phyloP scores from a whole-genome alignment of 139 green algal genomes.

The Micractinium conductrix region DNA sequence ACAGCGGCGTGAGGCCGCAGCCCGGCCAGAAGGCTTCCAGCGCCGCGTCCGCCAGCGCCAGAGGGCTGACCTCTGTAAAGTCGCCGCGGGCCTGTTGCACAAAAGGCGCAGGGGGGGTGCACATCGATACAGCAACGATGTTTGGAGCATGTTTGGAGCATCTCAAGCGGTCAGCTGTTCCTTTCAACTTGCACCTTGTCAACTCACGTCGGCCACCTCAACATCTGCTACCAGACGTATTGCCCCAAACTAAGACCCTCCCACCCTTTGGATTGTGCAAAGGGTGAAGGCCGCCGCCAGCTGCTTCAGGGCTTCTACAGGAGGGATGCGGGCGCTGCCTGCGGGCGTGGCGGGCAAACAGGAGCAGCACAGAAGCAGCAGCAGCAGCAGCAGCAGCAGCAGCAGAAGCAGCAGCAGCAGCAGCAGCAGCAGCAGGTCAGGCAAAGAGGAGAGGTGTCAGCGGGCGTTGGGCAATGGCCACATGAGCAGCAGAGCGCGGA shows the following conservation, averaged over 20 bases:
- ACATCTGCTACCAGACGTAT: background rate
- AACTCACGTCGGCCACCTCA: background rate
- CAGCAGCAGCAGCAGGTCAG: no score
- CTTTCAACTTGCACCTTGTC: background rate
- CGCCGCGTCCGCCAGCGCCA: background rate
- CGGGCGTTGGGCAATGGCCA: no score
- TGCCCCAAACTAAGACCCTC: no score
- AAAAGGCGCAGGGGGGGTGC: background rate
- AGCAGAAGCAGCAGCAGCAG: no score
- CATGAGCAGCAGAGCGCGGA: no score
- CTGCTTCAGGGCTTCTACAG: background rate
- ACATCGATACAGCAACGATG: background rate
- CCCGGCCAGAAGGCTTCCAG: background rate
- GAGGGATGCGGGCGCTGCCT: background rate
- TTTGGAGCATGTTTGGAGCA: background rate
- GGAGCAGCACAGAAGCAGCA: no score
- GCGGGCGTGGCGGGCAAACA: background rate
- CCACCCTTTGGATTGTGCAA: background rate
- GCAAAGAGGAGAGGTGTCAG: no score
- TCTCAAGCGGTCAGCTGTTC: background rate
- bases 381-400: no score
- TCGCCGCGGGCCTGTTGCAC: no score
- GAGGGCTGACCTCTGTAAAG: background rate
- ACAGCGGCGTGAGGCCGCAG: background rate
- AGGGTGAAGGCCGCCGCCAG: background rate